These are phyloP conservation scores for Cystofilobasidium ferigula DNA, from an alignment of 768 basidiomycete species.

Conservation along the genomic window DNA sequence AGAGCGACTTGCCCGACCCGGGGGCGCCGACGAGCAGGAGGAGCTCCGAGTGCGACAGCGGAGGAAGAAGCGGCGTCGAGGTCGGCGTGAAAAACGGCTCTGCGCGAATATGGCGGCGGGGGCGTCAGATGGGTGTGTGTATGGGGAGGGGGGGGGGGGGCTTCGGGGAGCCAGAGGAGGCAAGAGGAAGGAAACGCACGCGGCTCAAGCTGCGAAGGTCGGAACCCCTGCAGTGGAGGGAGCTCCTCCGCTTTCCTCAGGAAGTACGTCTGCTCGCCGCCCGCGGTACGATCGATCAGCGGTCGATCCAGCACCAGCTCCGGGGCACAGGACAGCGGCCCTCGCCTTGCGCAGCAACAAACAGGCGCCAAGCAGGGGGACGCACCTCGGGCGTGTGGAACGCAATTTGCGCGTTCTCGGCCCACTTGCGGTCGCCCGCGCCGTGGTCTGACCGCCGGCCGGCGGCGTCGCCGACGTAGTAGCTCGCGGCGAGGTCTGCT, in stretches of 20 bases:
- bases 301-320: no score
- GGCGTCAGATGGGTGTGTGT: no score
- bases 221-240: conserved; percentile 13
- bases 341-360: neutral
- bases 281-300: no score
- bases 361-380: neutral
- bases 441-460: conserved; percentile 65
- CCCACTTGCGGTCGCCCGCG: conserved; percentile 75
- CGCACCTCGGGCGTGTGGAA: conserved; percentile 77
- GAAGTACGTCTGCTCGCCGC: conserved; percentile 21
- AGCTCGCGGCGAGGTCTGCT: conserved; percentile 54
- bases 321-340: neutral
- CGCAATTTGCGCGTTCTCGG: conserved; percentile 57
- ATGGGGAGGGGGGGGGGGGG: neutral
- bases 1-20: conserved; percentile 67
- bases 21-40: conserved; percentile 56
- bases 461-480: conserved; percentile 84
- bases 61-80: conserved; percentile 41
- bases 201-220: conserved; percentile 5
- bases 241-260: neutral
- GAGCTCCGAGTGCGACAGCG: conserved; percentile 39
- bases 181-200: neutral
- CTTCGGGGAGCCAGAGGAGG: neutral
- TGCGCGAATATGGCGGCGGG: conserved; percentile 30
- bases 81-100: conserved; percentile 48